Base-by-base conservation (phyloP, 106 monocot genomes). In the Platanthera guangdongensis region DNA sequence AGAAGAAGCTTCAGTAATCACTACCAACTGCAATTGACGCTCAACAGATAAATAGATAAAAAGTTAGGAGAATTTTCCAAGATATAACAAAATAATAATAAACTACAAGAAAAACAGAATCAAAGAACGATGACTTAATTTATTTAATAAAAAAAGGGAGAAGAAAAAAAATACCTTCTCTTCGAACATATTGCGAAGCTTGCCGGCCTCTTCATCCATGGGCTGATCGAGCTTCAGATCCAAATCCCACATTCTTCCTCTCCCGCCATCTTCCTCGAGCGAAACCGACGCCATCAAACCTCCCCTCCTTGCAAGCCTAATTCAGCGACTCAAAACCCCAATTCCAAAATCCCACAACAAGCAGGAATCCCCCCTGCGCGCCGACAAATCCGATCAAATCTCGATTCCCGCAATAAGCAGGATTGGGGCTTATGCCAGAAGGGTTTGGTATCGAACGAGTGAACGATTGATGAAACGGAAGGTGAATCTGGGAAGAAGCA, bases 131-230 rank as follows among this genome's bases (percentile, higher is more conserved):
- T 30, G 11, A 67, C 67, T 11, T 11, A 39, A 68, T 47, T 39
- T 39, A 48, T 47, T 7, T 8, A 48, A 11, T 11, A 15, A 71
- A 71, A 45, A 67, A 67, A 14, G 6, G 28, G 5, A 16, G 47
- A 25, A 30, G 18, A 25, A 32, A 68, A 6, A 62, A 22, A 72
- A 54, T 81, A 90, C 90, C 86, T 87, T 90, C 54, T 90, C 90
- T 15, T 67, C 78, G 78, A 87, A 90, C 90, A 84, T 82, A 71
- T 80, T 87, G 51, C 50, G 80, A 50, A 90, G 80, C 48, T 81
- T 77, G 18, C 84, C 86, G 8, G 90, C 90, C 68, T 90, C 90
- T 72, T 90, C 90, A 52, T 90, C 90, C 86, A 90, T 90, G 77
- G 90, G 80, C 75, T 90, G 90, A 74, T 90, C 90, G 63, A 90